Conservation (phyloP, 2,329 filamentous ascomycete species). For the Xylaria digitata region DNA sequence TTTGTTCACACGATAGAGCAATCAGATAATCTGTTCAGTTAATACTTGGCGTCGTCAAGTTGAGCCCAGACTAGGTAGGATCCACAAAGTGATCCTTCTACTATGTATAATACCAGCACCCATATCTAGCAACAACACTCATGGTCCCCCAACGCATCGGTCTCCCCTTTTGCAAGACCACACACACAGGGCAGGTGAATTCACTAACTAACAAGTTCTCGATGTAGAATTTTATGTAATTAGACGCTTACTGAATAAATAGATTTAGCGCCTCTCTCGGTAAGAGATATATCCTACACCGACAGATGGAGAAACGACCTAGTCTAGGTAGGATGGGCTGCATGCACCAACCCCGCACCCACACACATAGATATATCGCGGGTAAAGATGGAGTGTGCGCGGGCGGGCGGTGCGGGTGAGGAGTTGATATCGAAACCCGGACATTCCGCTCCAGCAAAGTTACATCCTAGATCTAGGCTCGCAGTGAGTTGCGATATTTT, state of each 20-base stretch:
- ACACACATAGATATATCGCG: background rate
- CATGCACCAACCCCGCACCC: constrained; percentile 33
- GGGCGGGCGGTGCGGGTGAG: background rate
- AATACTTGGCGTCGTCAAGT: background rate
- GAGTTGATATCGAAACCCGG: constrained; percentile 4
- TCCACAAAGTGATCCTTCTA: constrained; percentile 3
- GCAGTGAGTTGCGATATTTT: constrained; percentile 5
- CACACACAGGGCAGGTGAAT: no score
- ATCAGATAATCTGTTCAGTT: background rate
- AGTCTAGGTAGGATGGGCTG: constrained; percentile 20
- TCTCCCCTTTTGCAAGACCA: background rate
- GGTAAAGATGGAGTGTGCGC: constrained; percentile 22
- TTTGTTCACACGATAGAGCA: background rate
- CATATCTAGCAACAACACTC: background rate
- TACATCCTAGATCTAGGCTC: background rate
- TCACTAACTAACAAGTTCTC: no score
- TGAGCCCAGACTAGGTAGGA: background rate
- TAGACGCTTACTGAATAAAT: constrained; percentile 1
- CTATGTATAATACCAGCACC: background rate
- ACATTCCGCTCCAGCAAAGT: constrained; percentile 9
- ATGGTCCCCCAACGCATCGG: background rate
- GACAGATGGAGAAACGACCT: constrained; percentile 22
- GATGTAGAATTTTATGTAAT: background rate
- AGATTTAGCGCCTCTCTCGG: constrained; percentile 27
- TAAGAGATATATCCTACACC: constrained; percentile 19